Evolutionary conservation across 495 filamentous ascomycete genomes (phyloP).

Genomic region (Pyrenopolyporus hunteri): DNA sequence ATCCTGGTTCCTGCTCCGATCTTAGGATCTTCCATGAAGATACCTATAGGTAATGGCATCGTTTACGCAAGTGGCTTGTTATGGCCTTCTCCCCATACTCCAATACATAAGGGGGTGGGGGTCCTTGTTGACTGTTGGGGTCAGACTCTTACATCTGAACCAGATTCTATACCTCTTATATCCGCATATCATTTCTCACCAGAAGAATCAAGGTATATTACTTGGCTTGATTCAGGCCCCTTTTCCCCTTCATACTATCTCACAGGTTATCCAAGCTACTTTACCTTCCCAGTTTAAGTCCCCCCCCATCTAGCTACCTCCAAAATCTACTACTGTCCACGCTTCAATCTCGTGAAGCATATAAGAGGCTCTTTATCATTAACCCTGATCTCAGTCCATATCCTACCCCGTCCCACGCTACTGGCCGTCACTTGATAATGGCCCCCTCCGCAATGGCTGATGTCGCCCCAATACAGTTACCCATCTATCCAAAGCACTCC

Average conservation of each 20-base stretch:
- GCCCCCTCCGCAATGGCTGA: conserved; percentile 54
- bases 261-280: conserved; percentile 3
- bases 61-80: conserved; percentile 18
- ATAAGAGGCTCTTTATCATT: conserved; percentile 4
- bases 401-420: conserved; percentile 39
- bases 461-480: conserved; percentile 51
- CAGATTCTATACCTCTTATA: conserved; percentile 18
- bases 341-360: conserved; percentile 3
- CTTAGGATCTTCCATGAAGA: conserved; percentile 15
- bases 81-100: conserved; percentile 15
- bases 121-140: conserved; percentile 8
- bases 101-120: conserved; percentile 37
- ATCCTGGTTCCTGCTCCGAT: conserved; percentile 23
- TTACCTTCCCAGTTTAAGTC: conserved; percentile 7
- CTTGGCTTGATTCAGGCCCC: conserved; percentile 14
- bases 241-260: conserved; percentile 24
- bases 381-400: conserved; percentile 12
- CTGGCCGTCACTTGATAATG: conserved; percentile 43
- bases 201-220: conserved; percentile 14
- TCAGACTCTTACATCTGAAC: conserved; percentile 13
- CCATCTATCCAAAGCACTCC: conserved; percentile 49
- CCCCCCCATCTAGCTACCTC: conserved; percentile 24
- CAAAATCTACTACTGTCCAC: conserved; percentile 20
- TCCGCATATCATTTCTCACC: conserved; percentile 14
- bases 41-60: conserved; percentile 13